These are phyloP conservation scores for Capsicum pubescens DNA, from an alignment of 257 asterid species.

Conservation along the genomic window DNA sequence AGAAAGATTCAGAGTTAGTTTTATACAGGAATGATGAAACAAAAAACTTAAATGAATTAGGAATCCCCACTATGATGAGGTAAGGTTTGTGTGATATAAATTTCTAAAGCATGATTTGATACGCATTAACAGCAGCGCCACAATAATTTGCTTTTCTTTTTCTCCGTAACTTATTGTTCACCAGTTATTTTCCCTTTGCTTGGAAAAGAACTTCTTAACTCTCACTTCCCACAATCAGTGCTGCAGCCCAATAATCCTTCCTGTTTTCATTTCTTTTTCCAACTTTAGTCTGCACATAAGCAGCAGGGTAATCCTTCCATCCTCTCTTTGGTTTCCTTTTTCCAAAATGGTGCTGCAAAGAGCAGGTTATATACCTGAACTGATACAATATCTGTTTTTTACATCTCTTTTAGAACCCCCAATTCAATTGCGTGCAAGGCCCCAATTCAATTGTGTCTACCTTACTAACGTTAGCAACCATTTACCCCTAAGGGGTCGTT, in stretches of 20 bases:
- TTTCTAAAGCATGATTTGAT: constrained; percentile 1
- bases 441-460: not conserved
- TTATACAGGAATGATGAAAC: not conserved
- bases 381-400: not conserved
- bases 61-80: not conserved
- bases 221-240: constrained; percentile 8
- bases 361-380: constrained; percentile 17
- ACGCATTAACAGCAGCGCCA: not conserved
- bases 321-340: not conserved
- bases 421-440: not conserved
- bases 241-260: not conserved
- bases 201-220: not conserved
- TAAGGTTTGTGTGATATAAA: not conserved
- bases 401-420: not conserved
- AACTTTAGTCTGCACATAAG: not conserved
- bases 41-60: not conserved
- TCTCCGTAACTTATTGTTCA: not conserved
- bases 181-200: not conserved
- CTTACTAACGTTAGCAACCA: constrained; percentile 1
- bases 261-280: not conserved
- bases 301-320: constrained; percentile 14
- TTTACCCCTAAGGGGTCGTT: not conserved
- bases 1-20: not conserved
- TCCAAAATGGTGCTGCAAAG: not conserved
- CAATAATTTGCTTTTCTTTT: constrained; percentile 6